A percentile compares a stretch with the other conserved stretches of the same genome.
Conservation (phyloP, 2,329 filamentous ascomycete genomes). For the Neofusicoccum umdonicola region DNA sequence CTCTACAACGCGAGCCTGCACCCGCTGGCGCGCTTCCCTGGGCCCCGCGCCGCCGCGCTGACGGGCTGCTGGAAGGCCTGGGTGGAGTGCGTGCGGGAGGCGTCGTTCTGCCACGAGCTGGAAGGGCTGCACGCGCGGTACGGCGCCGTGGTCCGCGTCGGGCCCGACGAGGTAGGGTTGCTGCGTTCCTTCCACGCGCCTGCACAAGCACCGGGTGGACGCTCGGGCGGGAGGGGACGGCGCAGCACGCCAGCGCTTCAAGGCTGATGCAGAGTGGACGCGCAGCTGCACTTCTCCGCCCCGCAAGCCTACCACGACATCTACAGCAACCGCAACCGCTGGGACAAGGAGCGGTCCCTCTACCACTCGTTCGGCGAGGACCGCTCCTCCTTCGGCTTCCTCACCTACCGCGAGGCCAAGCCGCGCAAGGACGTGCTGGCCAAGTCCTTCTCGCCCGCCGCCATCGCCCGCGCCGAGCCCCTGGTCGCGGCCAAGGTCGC, state of each 20-base stretch:
- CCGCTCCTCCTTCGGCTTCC: slow-evolving; percentile 43
- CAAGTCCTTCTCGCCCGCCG: slow-evolving; percentile 42
- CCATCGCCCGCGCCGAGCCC: slow-evolving; percentile 36
- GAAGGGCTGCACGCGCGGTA: slow-evolving; percentile 28
- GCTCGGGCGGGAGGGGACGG: too few relatives aligned
- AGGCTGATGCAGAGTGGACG: too few relatives aligned
- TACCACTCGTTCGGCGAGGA: slow-evolving; percentile 44
- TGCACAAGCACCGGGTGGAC: not conserved
- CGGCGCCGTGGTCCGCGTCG: slow-evolving; percentile 29
- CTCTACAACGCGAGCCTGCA: slow-evolving; percentile 12
- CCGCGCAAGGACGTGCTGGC: slow-evolving; percentile 43
- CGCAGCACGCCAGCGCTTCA: too few relatives aligned
- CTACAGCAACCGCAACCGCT: slow-evolving; percentile 41
- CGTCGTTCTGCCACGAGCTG: slow-evolving; percentile 30
- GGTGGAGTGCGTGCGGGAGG: slow-evolving; percentile 27
- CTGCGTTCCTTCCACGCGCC: too few relatives aligned
- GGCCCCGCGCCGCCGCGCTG: slow-evolving; percentile 20
- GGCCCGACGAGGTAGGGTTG: slow-evolving; percentile 28
- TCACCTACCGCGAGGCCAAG: slow-evolving; percentile 41
- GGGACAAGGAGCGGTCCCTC: slow-evolving; percentile 42
- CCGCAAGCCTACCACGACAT: slow-evolving; percentile 45
- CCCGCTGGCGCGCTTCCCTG: not conserved
- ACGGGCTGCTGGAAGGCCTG: slow-evolving; percentile 32
- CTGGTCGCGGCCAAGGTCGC: slow-evolving; percentile 38
- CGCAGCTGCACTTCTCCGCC: slow-evolving; percentile 43